Evolutionary conservation across 108 stramenopile species (phyloP).

Genomic region (Cyclostephanos tholiformis): DNA sequence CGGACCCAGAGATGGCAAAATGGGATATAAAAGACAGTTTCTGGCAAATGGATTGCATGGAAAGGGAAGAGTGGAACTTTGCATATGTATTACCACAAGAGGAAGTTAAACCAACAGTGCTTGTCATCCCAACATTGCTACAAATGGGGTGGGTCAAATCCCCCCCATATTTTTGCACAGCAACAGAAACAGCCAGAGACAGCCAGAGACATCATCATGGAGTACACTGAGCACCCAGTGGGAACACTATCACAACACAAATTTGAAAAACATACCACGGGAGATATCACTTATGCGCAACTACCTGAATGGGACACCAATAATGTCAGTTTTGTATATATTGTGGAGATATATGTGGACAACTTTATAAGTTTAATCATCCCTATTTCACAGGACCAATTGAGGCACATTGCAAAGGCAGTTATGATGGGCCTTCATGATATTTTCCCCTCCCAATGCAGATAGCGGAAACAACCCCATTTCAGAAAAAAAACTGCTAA

Average conservation of each 20-base stretch:
- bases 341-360: slow-evolving; percentile 41
- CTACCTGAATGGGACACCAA: background rate
- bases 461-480: slow-evolving; percentile 32
- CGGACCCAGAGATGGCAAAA: slow-evolving; percentile 25
- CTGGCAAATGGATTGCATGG: slow-evolving; percentile 20
- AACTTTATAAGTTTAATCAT: slow-evolving; percentile 35
- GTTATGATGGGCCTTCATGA: slow-evolving; percentile 26
- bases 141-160: slow-evolving; percentile 60
- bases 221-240: slow-evolving; percentile 6
- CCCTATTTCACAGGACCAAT: slow-evolving; percentile 7
- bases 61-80: slow-evolving; percentile 38
- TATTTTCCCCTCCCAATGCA: slow-evolving; percentile 22
- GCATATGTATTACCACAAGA: slow-evolving; percentile 29
- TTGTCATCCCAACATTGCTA: slow-evolving; percentile 43
- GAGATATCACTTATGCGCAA: background rate
- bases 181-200: slow-evolving; percentile 53
- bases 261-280: background rate
- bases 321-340: background rate
- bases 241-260: slow-evolving; percentile 4
- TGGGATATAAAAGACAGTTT: slow-evolving; percentile 38
- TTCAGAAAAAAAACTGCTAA: slow-evolving; percentile 47
- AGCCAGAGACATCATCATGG: slow-evolving; percentile 30
- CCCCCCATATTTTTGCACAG: too few species aligned
- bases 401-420: slow-evolving; percentile 3
- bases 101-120: background rate